Conservation (phyloP, 805 yeast genomes). For the Yamadazyma takamatsuzukensis region DNA sequence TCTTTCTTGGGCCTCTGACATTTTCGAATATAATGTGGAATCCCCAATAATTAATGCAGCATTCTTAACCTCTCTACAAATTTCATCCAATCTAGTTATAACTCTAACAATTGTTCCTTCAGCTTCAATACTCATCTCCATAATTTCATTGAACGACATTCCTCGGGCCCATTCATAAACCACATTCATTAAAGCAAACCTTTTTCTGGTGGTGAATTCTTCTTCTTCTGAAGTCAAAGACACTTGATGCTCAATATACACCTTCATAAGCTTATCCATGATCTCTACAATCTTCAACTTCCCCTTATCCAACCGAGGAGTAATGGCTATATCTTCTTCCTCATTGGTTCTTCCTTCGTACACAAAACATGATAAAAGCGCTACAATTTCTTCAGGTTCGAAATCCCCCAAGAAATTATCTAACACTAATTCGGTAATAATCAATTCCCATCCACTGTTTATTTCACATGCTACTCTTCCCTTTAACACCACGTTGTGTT, state of each 20-base stretch:
- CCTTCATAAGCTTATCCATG: slow-evolving; percentile 55
- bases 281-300: slow-evolving; percentile 63
- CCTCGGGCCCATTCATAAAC: slow-evolving; percentile 99
- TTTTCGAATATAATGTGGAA: slow-evolving; percentile 80
- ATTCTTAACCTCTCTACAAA: slow-evolving; percentile 89
- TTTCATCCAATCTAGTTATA: slow-evolving; percentile 88
- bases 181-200: slow-evolving; percentile 89
- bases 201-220: slow-evolving; percentile 73
- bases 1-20: slow-evolving; percentile 88
- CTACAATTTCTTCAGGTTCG: slow-evolving; percentile 96
- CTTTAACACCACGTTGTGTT: slow-evolving; percentile 75
- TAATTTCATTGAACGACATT: slow-evolving; percentile 81
- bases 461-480: slow-evolving; percentile 87
- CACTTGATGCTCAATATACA: slow-evolving; percentile 67
- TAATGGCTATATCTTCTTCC: slow-evolving; percentile 59
- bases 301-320: slow-evolving; percentile 80
- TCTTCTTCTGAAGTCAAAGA: slow-evolving; percentile 79
- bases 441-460: slow-evolving; percentile 87
- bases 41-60: slow-evolving; percentile 96
- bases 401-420: slow-evolving; percentile 91
- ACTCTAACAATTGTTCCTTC: slow-evolving; percentile 98
- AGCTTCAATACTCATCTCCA: slow-evolving; percentile 82
- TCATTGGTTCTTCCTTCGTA: slow-evolving; percentile 77
- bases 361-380: slow-evolving; percentile 84
- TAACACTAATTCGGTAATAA: slow-evolving; percentile 81